These are phyloP conservation scores for Quercus lobata DNA, from an alignment of 331 rosid genomes.

Conservation along the genomic window DNA sequence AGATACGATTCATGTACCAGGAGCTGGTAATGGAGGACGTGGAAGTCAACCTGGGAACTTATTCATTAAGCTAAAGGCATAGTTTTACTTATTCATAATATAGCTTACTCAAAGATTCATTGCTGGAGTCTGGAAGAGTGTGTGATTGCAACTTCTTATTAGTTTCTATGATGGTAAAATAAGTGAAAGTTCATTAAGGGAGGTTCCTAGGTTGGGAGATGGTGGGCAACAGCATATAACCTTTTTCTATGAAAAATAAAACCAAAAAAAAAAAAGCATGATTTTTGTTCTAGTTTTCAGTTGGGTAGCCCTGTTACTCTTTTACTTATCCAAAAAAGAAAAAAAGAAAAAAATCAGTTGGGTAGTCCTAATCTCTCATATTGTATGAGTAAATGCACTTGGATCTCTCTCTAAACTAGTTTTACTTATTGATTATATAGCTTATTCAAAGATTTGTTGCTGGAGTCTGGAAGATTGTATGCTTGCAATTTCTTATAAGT, in stretches of 20 bases:
- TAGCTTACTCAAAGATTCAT: background rate
- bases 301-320: background rate
- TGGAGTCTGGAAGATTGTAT: too few species aligned
- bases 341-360: too few species aligned
- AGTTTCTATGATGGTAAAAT: background rate
- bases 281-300: background rate
- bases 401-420: background rate
- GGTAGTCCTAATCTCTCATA: background rate
- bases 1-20: constrained; percentile 88
- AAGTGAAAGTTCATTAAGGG: background rate
- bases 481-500: too few species aligned
- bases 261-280: background rate
- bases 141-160: constrained; percentile 18
- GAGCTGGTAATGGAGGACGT: constrained; percentile 79
- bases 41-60: constrained; percentile 71
- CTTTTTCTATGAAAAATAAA: background rate
- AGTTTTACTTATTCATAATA: background rate
- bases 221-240: background rate
- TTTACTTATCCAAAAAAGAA: background rate
- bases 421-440: too few species aligned
- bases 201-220: background rate
- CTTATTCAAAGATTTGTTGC: too few species aligned
- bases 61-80: constrained; percentile 66
- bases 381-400: background rate
- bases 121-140: background rate